A percentile compares a stretch with the other conserved stretches of the same genome.
Evolutionary conservation across 345 rosid genomes (phyloP).

Genomic region (Stellera chamaejasme): DNA sequence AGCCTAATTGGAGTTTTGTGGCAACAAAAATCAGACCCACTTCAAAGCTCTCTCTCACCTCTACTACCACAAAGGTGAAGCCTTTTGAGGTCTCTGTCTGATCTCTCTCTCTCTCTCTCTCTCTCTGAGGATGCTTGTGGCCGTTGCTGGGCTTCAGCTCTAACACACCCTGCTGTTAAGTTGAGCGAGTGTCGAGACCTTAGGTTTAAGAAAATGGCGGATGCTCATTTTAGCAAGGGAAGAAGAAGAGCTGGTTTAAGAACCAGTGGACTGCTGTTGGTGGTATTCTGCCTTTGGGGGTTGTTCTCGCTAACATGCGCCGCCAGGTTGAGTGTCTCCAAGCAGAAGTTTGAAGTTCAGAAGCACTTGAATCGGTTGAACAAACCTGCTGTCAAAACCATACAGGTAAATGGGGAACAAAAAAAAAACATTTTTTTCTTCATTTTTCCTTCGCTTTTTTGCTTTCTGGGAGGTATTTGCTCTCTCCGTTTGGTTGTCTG

Average conservation of each 20-base stretch:
- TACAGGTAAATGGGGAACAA: conserved; percentile 32
- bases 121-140: conserved; percentile 1
- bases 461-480: background rate
- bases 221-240: conserved; percentile 28
- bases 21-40: conserved; percentile 23
- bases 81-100: conserved; percentile 11
- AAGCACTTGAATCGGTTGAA: conserved; percentile 86
- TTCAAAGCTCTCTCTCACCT: conserved; percentile 12
- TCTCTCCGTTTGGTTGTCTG: conserved; percentile 19
- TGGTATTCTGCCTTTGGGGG: conserved; percentile 35
- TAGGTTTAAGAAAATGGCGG: conserved; percentile 17
- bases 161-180: conserved; percentile 16
- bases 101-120: background rate
- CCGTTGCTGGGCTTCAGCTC: conserved; percentile 12
- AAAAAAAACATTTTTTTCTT: background rate
- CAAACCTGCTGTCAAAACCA: conserved; percentile 75
- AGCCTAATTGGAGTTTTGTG: conserved; percentile 31
- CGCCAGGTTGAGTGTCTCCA: conserved; percentile 52
- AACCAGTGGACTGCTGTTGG: conserved; percentile 19
- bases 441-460: background rate
- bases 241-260: conserved; percentile 1
- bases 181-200: conserved; percentile 7
- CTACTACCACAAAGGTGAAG: conserved; percentile 8
- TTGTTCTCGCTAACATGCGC: conserved; percentile 40
- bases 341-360: conserved; percentile 66